Conservation (phyloP, 192 early-diverging fungal genomes). For the Mortierella hygrophila region DNA sequence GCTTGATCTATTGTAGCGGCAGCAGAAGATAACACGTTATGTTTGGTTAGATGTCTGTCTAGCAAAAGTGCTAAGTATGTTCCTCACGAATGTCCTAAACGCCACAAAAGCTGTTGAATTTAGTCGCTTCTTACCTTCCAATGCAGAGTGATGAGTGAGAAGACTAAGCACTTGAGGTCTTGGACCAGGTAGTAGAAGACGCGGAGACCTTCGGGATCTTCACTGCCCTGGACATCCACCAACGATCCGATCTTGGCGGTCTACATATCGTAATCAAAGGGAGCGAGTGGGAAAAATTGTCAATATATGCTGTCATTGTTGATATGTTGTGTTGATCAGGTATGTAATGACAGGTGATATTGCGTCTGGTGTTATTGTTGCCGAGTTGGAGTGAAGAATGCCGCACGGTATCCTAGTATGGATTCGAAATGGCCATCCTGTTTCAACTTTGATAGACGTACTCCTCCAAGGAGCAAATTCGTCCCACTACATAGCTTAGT, state of each 20-base stretch:
- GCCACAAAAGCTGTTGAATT: not conserved
- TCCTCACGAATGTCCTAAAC: no score
- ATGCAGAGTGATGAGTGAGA: constrained; percentile 94
- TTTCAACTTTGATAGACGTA: no score
- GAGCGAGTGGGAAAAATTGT: not conserved
- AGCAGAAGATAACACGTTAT: not conserved
- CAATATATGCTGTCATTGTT: no score
- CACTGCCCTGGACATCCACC: constrained; percentile 87
- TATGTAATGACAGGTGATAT: no score
- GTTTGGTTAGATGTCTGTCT: not conserved
- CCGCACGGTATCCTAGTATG: no score
- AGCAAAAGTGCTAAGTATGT: no score
- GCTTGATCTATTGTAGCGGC: constrained; percentile 26
- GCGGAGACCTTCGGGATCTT: constrained; percentile 95
- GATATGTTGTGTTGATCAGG: no score
- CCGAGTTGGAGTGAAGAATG: no score
- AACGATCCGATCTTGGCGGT: constrained; percentile 94
- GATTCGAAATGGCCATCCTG: no score
- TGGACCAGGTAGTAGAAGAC: constrained; percentile 98
- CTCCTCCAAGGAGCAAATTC: no score
- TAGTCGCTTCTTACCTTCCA: constrained; percentile 81
- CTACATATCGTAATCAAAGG: constrained; percentile 44
- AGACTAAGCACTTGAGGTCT: constrained; percentile 96
- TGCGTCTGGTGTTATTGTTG: no score
- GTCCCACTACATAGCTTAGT: no score